phyloP scores from a whole-genome alignment of 2,329 filamentous ascomycete species.

The Cladosporium cucumerinum region DNA sequence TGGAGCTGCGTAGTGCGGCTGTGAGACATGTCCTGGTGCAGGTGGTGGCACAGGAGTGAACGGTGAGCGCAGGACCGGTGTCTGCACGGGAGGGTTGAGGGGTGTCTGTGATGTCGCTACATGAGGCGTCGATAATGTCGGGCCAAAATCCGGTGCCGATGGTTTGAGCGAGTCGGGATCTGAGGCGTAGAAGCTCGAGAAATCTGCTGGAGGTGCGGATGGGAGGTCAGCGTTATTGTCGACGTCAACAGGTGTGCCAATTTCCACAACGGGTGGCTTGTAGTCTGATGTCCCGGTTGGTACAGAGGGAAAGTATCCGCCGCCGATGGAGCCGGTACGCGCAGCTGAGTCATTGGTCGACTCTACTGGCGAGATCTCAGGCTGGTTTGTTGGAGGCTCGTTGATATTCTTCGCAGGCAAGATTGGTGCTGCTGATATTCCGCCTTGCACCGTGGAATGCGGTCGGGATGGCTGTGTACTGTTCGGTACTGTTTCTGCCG shows the following conservation, averaged over 20 bases:
- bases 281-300: constrained; percentile 45
- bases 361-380: constrained; percentile 50
- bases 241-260: constrained; percentile 19
- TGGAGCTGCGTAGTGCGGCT: not conserved
- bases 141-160: constrained; percentile 6
- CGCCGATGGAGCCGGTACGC: constrained; percentile 48
- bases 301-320: constrained; percentile 57
- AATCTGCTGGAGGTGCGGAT: constrained; percentile 19
- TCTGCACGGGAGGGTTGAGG: constrained; percentile 17
- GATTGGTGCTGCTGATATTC: constrained; percentile 40
- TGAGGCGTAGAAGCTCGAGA: constrained; percentile 24
- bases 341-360: constrained; percentile 35
- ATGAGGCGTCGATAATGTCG: constrained; percentile 5
- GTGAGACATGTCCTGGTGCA: constrained; percentile 13
- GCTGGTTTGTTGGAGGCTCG: not conserved
- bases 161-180: not conserved
- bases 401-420: constrained; percentile 38
- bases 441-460: constrained; percentile 25
- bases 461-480: constrained; percentile 47
- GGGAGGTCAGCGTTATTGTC: constrained; percentile 3
- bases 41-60: constrained; percentile 16
- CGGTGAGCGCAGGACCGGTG: constrained; percentile 23
- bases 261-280: constrained; percentile 15
- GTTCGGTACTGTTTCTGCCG: constrained; percentile 60
- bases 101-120: constrained; percentile 6